Evolutionary conservation across 306 rosid genomes (phyloP).

Genomic region (Leucaena leucocephala): DNA sequence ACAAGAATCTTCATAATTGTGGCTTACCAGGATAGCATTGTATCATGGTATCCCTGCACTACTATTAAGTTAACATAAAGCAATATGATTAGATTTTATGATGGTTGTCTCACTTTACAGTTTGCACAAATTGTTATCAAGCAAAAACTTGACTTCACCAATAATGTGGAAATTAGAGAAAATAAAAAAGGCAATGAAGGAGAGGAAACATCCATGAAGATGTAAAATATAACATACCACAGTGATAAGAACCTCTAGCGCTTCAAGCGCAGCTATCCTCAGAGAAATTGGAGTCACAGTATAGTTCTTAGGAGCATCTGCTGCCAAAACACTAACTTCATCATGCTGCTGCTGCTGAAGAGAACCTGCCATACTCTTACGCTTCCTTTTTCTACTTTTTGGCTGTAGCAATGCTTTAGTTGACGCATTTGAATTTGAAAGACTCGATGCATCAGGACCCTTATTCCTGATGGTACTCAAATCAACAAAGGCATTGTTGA

Average conservation of each 20-base stretch:
- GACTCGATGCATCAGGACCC: conserved; percentile 38
- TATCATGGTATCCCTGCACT: neutral
- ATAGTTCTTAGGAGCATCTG: conserved; percentile 41
- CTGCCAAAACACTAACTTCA: conserved; percentile 43
- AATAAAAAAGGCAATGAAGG: conserved; percentile 7
- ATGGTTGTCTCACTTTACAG: neutral
- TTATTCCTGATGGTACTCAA: conserved; percentile 52
- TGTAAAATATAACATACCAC: conserved; percentile 58
- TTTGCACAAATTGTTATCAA: neutral
- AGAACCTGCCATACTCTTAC: conserved; percentile 41
- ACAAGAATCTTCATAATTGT: no score
- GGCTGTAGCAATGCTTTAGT: conserved; percentile 40
- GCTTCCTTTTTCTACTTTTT: conserved; percentile 70
- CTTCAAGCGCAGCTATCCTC: conserved; percentile 85
- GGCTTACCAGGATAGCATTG: neutral
- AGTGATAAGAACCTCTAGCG: conserved; percentile 74
- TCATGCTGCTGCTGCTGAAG: conserved; percentile 49
- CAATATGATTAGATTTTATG: neutral
- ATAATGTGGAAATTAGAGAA: neutral
- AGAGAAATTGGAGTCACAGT: conserved; percentile 50
- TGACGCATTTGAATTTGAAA: conserved; percentile 46
- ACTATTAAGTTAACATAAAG: no score
- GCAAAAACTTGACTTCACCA: neutral
- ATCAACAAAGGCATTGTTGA: conserved; percentile 67
- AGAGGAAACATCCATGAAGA: conserved; percentile 8